phyloP scores from a whole-genome alignment of 495 filamentous ascomycete species.

The Penicillium mononematosum region DNA sequence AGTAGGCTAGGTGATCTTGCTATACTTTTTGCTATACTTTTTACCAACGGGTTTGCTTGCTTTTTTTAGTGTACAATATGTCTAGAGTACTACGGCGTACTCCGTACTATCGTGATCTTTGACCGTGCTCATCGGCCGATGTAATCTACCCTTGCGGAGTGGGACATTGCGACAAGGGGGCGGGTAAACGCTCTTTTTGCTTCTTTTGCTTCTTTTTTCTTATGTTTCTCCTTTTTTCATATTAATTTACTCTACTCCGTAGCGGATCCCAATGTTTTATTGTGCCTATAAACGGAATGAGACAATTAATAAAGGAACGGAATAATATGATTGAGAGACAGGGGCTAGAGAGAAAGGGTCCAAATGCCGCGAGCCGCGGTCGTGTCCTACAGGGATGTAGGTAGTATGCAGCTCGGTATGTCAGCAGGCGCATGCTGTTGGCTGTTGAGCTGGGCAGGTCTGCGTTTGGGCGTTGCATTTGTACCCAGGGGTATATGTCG shows the following conservation, averaged over 20 bases:
- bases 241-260: neutral
- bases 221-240: neutral
- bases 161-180: neutral
- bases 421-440: neutral
- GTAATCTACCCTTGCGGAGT: neutral
- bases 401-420: neutral
- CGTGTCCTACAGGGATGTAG: neutral
- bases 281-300: conserved; percentile 1
- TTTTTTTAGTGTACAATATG: neutral
- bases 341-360: neutral
- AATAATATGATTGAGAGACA: conserved; percentile 2
- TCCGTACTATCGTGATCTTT: neutral
- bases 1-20: neutral
- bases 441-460: conserved; percentile 1
- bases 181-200: neutral
- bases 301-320: conserved; percentile 1
- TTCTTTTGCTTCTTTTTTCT: neutral
- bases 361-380: conserved; percentile 1
- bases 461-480: conserved; percentile 5
- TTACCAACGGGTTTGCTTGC: neutral
- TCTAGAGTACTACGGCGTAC: neutral
- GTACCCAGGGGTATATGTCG: neutral
- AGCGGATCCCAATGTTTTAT: neutral
- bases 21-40: neutral
- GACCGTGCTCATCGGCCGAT: neutral